Base-by-base conservation (phyloP, 2,329 filamentous ascomycete species). In the Podosphaera fusca region DNA sequence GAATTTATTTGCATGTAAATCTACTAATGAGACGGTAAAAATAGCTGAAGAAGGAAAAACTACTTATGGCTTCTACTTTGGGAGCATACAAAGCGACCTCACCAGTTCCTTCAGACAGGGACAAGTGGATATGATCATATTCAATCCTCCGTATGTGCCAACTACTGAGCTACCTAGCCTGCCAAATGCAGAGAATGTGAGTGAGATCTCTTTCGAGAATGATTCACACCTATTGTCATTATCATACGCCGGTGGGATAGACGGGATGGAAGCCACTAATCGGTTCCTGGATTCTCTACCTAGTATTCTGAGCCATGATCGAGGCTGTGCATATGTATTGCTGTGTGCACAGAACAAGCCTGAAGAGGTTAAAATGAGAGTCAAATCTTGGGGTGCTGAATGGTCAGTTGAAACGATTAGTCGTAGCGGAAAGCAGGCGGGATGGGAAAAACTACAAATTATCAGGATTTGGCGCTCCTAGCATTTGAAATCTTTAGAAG, bases 91-190 rank as follows among this genome's bases (percentile, higher is more conserved):
- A 58, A 82, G 79, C 1, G 87, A 96, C 66, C 74, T 98, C 0
- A 74, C 76, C 3, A 69, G 76, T 2, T 72, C 82, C 0, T 70
- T 94, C 46, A 75, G 76, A 6, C 66, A 71, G 0, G 72, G 74
- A 2, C 70, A 71, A 45, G 76, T 94, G 4, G 92, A 98, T 67
- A 76, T 98, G 9, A 75, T 98, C 60, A 77, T 98, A 34, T 98
- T 96, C 75, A 98, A 98, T 67, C 92, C 92, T 56, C 92, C 92
- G 0, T 98, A 98, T 67, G 92, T 98, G 12, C 92, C 92, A 1
- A 94, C 89, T 2, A 76, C 82, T 33, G 78, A 81, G 46, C 71
- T 94, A 59, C 89, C 90, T 1, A 67, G 70, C 31, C 69, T 77
- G 40, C 70, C 75, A 9, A 63, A 51, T 57, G 64, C 21, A 8